Evolutionary conservation across 352 stramenopile genomes (phyloP), one percentile per base, ranked within the genome.

Genomic region (Plasmopara halstedii): DNA sequence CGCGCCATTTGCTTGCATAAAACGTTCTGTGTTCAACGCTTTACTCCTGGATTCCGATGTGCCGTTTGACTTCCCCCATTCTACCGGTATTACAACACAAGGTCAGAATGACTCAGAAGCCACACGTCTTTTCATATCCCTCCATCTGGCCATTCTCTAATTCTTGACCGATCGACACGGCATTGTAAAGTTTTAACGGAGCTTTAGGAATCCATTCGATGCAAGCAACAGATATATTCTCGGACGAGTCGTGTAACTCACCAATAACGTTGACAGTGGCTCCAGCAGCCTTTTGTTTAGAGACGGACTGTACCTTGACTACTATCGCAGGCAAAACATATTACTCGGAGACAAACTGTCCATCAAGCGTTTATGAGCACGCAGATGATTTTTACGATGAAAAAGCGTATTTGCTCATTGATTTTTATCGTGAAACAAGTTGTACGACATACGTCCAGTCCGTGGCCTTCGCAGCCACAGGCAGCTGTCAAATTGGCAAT

Each of bases 201-300:
- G 6, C 25, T 10, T 29, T 29, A 6, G n/a, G n/a, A 29, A 6
- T 6, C 25, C 3, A 11, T 29, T 35, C 42, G 15, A 68, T 68
- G 50, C 50, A 64, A 35, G 52, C 46, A 38, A 56, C 37, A 4
- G 55, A 64, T 33, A 39, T 68, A 36, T 68, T 64, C 32, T 53
- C 59, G 22, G 59, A 68, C 39, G 49, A 50, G 29, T 64, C 59
- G 3, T 68, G 59, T 37, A 21, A 55, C 1, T 53, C 37, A 8
- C 14, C 43, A 5, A 22, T 56, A 23, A 50, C 59, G 38, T 31
- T 68, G 35, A 51, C 27, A 1, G 43, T 57, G 5, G 41, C 40
- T 6, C 29, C 42, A 11, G 56, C n/a, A 22, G 31, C 9, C 1
- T 39, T 19, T 2, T 68, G 59, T 25, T 34, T 25, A 7, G 37